Percentiles rank a stretch among this genome's conserved stretches.
Conservation (phyloP, 805 yeast species). For the Wickerhamiella sergipiensis region DNA sequence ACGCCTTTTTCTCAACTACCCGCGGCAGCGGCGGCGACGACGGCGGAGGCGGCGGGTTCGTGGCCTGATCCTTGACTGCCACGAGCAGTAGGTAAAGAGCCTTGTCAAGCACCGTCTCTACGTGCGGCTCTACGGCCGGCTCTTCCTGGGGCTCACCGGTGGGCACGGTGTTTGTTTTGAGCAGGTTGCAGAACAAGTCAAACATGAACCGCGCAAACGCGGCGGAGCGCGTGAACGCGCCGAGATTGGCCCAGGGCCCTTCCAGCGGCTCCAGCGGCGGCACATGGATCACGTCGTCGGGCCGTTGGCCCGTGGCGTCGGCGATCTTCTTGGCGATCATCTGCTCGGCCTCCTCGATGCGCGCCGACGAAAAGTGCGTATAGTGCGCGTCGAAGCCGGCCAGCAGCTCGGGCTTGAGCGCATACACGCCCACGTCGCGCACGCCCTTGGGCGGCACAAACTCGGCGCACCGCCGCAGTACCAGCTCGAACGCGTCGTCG, state of each 20-base stretch:
- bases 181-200: conserved; percentile 6
- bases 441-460: conserved; percentile 47
- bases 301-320: conserved; percentile 26
- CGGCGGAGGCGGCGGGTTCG: too few relatives aligned
- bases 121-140: conserved; percentile 20
- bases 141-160: background rate
- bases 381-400: conserved; percentile 67
- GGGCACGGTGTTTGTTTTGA: background rate
- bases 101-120: conserved; percentile 47
- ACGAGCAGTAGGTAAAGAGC: conserved; percentile 58
- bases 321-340: conserved; percentile 40
- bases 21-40: too few relatives aligned
- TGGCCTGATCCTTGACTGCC: conserved; percentile 29
- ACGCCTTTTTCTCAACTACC: too few relatives aligned
- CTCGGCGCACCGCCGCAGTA: conserved; percentile 43
- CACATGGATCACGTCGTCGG: conserved; percentile 39
- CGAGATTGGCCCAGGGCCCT: conserved; percentile 23
- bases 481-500: conserved; percentile 60
- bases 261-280: conserved; percentile 32
- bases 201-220: conserved; percentile 18
- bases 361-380: conserved; percentile 61
- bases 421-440: conserved; percentile 49
- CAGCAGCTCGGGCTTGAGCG: conserved; percentile 43
- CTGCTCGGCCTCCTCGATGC: conserved; percentile 70
- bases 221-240: conserved; percentile 17